A percentile compares a stretch with the other conserved stretches of the same genome.
Evolutionary conservation across 2,329 filamentous ascomycete genomes (phyloP).

Genomic region (Claviceps humidiphila): DNA sequence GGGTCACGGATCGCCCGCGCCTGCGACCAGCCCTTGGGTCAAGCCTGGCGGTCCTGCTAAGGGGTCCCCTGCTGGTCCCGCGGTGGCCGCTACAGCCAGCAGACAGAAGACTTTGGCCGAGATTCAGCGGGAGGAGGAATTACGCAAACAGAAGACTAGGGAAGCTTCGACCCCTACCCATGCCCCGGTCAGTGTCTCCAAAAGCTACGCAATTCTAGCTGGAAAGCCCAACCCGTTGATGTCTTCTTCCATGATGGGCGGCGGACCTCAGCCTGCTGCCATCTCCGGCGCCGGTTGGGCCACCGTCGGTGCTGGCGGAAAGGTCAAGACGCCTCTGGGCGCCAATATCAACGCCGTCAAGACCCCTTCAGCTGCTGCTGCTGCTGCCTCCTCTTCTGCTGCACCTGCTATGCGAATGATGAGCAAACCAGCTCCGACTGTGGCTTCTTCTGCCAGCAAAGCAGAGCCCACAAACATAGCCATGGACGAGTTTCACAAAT

Average conservation of each 20-base stretch:
- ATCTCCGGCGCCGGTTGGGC: slow-evolving; percentile 55
- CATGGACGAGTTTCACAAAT: slow-evolving; percentile 87
- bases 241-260: slow-evolving; percentile 11
- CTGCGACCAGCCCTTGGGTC: slow-evolving; percentile 52
- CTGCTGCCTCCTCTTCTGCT: neutral
- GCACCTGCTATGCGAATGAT: slow-evolving; percentile 37
- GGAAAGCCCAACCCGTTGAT: slow-evolving; percentile 46
- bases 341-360: slow-evolving; percentile 27
- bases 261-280: slow-evolving; percentile 19
- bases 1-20: slow-evolving; percentile 65
- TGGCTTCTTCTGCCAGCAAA: slow-evolving; percentile 27
- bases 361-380: slow-evolving; percentile 22
- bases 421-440: slow-evolving; percentile 30
- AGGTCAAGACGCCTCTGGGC: slow-evolving; percentile 63
- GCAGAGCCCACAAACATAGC: slow-evolving; percentile 35
- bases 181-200: slow-evolving; percentile 43
- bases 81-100: slow-evolving; percentile 14
- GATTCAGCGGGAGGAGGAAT: slow-evolving; percentile 91
- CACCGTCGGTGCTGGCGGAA: slow-evolving; percentile 87
- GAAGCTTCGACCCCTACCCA: slow-evolving; percentile 35
- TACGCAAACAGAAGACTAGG: slow-evolving; percentile 56
- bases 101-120: slow-evolving; percentile 86
- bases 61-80: slow-evolving; percentile 14
- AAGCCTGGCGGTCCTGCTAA: slow-evolving; percentile 44
- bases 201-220: slow-evolving; percentile 90